Evolutionary conservation across 129 eudicot species (phyloP).

Genomic region (Pseudognaphalium luteoalbum): DNA sequence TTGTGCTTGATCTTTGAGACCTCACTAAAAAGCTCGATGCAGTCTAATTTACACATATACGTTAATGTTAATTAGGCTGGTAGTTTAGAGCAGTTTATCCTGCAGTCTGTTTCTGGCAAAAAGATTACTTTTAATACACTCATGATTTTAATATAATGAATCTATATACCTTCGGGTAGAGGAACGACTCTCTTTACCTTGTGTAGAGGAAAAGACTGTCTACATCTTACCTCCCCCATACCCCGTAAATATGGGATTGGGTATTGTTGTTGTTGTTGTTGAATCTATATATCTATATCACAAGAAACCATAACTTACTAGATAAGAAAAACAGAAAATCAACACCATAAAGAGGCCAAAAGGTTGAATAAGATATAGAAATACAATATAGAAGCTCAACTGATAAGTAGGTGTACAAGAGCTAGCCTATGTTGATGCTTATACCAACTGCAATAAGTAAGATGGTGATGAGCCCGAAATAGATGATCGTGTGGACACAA

Average conservation of each 20-base stretch:
- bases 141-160: neutral
- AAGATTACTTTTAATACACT: neutral
- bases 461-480: slow-evolving; percentile 52
- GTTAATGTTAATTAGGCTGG: neutral
- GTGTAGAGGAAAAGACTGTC: too few species aligned
- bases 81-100: neutral
- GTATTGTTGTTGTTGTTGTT: too few species aligned
- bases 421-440: slow-evolving; percentile 54
- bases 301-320: neutral
- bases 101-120: neutral
- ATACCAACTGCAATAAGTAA: slow-evolving; percentile 66
- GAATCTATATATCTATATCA: slow-evolving; percentile 1
- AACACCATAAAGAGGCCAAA: neutral
- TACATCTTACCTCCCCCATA: too few species aligned
- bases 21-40: neutral
- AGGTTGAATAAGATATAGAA: slow-evolving; percentile 5
- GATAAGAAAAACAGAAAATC: neutral
- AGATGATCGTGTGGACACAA: slow-evolving; percentile 58
- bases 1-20: neutral
- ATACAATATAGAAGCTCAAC: slow-evolving; percentile 10
- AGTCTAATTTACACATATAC: neutral
- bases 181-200: too few species aligned
- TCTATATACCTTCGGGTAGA: neutral
- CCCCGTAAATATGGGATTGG: too few species aligned
- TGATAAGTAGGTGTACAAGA: slow-evolving; percentile 6